Evolutionary conservation across 192 early-diverging fungal genomes (phyloP), one percentile per base, ranked within the genome.

Genomic region (Coemansia sp.): DNA sequence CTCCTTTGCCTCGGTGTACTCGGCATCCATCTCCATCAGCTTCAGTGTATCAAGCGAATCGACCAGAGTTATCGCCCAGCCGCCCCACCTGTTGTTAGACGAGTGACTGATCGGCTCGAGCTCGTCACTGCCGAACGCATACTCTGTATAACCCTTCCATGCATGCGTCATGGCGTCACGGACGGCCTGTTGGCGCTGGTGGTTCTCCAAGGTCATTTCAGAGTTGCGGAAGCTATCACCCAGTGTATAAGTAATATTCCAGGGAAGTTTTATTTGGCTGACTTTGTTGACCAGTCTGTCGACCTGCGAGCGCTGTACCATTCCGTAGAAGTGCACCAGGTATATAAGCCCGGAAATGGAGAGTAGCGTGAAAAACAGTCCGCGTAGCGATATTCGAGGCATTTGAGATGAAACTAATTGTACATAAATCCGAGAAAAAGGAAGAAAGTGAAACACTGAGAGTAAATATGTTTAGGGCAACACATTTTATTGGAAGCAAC

Each of bases 41-140:
- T 83, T 68, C 15, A 94, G 81, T 9, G 93, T 92, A 59, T 96
- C 93, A 15, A 95, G 69, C 3, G 91, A 78, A 61, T 98, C 95
- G 5, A 94, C 70, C 53, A 94, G 83, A 7, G 89, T 91, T 27
- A 95, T 83, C 7, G 91, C 91, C 69, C 91, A 82, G 41, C 82
- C 77, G 18, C 92, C 89, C 73, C 80, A 80, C 44, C 70, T 53
- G 14, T 48, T 19, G 53, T 69, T 78, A 37, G 10, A 61, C 14
- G 23, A 54, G 12, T 56, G 24, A n/a, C 42, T 58, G 13, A 78
- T 9, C 14, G 80, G 80, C 48, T 64, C 59, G 13, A 75, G 56
- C 64, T 82, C 80, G 53, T 82, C 80, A 21, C 61, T 55, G 10
- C 80, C 80, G 33, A 57, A 73, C 11, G 80, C 80, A 55, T 52